Percentiles rank a stretch among this genome's conserved stretches.
Conservation (phyloP, 1,139 yeast species). For the Saccharomyces hybrid region DNA sequence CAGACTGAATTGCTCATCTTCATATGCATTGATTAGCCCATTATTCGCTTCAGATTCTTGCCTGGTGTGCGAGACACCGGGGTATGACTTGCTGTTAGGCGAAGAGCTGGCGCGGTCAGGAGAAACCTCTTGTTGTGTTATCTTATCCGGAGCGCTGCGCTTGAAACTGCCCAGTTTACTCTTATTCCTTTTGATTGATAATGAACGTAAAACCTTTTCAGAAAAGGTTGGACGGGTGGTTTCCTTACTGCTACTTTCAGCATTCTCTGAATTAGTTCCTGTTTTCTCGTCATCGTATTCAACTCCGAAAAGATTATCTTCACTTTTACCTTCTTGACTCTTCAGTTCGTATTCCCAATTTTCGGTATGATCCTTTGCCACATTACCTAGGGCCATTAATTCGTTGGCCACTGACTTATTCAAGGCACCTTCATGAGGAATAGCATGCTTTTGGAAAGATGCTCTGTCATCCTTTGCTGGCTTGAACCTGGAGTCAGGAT, state of each 20-base stretch:
- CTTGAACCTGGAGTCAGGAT: slow-evolving; percentile 76
- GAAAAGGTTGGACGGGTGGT: slow-evolving; percentile 18
- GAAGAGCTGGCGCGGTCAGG: slow-evolving; percentile 2
- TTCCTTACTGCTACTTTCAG: slow-evolving; percentile 7
- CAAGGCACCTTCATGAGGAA: slow-evolving; percentile 32
- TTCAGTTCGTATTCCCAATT: slow-evolving; percentile 56
- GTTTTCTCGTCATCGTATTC: slow-evolving; percentile 12
- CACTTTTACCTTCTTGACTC: slow-evolving; percentile 35
- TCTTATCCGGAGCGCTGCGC: slow-evolving; percentile 1
- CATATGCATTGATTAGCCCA: slow-evolving; percentile 17
- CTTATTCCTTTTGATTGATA: slow-evolving; percentile 17
- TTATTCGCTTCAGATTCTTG: slow-evolving; percentile 19
- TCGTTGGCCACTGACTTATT: slow-evolving; percentile 44
- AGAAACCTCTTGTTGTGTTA: neutral
- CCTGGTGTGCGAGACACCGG: slow-evolving; percentile 13
- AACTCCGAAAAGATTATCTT: slow-evolving; percentile 11
- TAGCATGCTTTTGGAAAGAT: slow-evolving; percentile 60
- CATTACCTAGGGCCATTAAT: slow-evolving; percentile 33
- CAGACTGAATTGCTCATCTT: slow-evolving; percentile 14
- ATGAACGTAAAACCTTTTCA: slow-evolving; percentile 21
- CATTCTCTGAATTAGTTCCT: slow-evolving; percentile 7
- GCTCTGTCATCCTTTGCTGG: slow-evolving; percentile 82
- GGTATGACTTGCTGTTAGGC: slow-evolving; percentile 8
- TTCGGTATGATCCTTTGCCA: slow-evolving; percentile 63
- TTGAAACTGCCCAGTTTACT: slow-evolving; percentile 3